Base-by-base conservation (phyloP, 495 filamentous ascomycete species). In the Penicillium egyptiacum region DNA sequence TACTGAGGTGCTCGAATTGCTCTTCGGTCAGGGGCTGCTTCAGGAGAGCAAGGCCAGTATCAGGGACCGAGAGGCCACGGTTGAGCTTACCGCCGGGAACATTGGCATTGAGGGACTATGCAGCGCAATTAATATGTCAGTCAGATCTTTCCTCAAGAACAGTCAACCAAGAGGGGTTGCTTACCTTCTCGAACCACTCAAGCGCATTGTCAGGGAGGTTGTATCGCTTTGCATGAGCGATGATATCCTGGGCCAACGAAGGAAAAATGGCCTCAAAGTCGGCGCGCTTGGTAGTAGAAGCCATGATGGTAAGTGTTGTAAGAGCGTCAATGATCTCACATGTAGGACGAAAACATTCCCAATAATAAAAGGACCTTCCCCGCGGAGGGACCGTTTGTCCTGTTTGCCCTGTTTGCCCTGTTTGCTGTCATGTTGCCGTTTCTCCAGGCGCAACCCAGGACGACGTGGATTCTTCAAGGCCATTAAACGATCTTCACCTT, bases 31-130 rank as follows among this genome's bases (percentile, higher is more conserved):
- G 83, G 53, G 86, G 79, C 55, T 85, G 78, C 67, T 83, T 76
- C 60, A 91, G 84, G 50, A 98, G 88, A 62, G 94, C 70, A 59
- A 88, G 85, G 53, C 85, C 83, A 47, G 91, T 93, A 78, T 98
- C 94, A 56, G 92, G 88, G 47, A 97, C 92, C 50, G 94, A 97
- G 85, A 98, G 94, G 74, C 95, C 94, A 62, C 94, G 90, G 79
- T 98, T 98, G 79, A 91, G 93, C 83, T 98, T 98, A 66, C 94
- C 94, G 65, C 95, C 95, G 47, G 92, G 76, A 16, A 89, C 83
- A 73, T 98, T 98, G 80, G 86, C 82, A 61, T 89, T 79, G 59
- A 98, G 81, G 47, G 79, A 83, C 91, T 96, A 69, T 17, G 58
- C 10, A 5, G 19, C 20, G 19, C 0, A 43, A 26, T 37, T 7